A percentile compares a stretch with the other conserved stretches of the same genome.
Evolutionary conservation across 2,329 filamentous ascomycete species (phyloP).

Genomic region (Pseudogymnoascus sp.): DNA sequence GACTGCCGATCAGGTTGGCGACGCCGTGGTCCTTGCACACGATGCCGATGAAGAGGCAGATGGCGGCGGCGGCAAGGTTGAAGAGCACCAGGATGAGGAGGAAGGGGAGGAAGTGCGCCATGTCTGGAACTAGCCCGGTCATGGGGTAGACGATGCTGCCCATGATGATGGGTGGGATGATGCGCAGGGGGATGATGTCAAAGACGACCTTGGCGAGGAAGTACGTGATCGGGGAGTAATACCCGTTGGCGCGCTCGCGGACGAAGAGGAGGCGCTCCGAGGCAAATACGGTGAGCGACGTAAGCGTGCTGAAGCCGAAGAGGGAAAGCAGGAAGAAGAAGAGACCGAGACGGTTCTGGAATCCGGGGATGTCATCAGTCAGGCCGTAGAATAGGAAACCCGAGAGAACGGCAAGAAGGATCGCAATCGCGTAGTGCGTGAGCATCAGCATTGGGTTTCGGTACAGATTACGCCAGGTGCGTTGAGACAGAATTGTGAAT

Average conservation of each 20-base stretch:
- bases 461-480: constrained; percentile 96
- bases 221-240: constrained; percentile 90
- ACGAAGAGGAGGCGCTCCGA: constrained; percentile 85
- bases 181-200: constrained; percentile 87
- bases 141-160: constrained; percentile 95
- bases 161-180: constrained; percentile 91
- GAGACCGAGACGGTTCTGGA: constrained; percentile 92
- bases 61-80: constrained; percentile 86
- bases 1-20: constrained; percentile 83
- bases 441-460: constrained; percentile 97
- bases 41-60: constrained; percentile 94
- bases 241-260: constrained; percentile 89
- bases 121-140: constrained; percentile 82
- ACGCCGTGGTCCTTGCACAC: constrained; percentile 86
- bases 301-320: constrained; percentile 94
- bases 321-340: constrained; percentile 96
- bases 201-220: constrained; percentile 97
- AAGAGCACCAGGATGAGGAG: constrained; percentile 88
- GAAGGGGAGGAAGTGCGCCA: constrained; percentile 81
- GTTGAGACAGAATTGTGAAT: constrained; percentile 79
- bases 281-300: constrained; percentile 87
- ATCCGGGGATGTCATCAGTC: constrained; percentile 91
- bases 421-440: constrained; percentile 95
- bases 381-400: constrained; percentile 95
- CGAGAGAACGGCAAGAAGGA: constrained; percentile 85